A percentile compares a stretch with the other conserved stretches of the same genome.
Evolutionary conservation across 139 green algal genomes (phyloP).

Genomic region (Desmodesmus armatus): DNA sequence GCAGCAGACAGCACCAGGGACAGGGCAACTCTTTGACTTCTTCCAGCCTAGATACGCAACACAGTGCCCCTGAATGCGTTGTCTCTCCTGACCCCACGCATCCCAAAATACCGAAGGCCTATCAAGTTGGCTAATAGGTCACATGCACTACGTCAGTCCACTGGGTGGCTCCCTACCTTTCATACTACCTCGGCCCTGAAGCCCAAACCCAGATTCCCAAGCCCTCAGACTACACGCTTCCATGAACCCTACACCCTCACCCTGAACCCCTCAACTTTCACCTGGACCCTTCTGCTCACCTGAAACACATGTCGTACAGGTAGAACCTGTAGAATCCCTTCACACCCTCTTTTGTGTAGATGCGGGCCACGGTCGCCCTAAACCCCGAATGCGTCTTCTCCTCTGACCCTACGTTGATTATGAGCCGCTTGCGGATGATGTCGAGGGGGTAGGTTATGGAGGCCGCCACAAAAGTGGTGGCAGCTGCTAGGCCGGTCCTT

Average conservation of each 20-base stretch:
- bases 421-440: slow-evolving; percentile 55
- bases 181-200: too few relatives aligned
- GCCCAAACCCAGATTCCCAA: background rate
- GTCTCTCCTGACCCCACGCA: too few relatives aligned
- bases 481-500: slow-evolving; percentile 24
- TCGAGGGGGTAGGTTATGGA: slow-evolving; percentile 57
- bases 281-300: background rate
- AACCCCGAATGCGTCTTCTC: slow-evolving; percentile 40
- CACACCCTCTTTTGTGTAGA: slow-evolving; percentile 48
- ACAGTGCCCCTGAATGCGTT: too few relatives aligned
- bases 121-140: too few relatives aligned
- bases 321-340: slow-evolving; percentile 63
- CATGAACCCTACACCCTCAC: background rate
- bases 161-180: too few relatives aligned
- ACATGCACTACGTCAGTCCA: too few relatives aligned
- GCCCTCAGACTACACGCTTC: background rate
- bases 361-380: slow-evolving; percentile 43
- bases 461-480: slow-evolving; percentile 40
- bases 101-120: too few relatives aligned
- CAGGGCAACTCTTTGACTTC: too few relatives aligned
- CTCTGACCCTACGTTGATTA: slow-evolving; percentile 48
- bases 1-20: too few relatives aligned
- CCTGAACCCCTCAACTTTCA: background rate
- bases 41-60: too few relatives aligned
- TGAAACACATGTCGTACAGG: slow-evolving; percentile 56